A percentile compares a stretch with the other conserved stretches of the same genome.
phyloP scores from a whole-genome alignment of 2,329 filamentous ascomycete genomes.

The Chaetomium sp. region DNA sequence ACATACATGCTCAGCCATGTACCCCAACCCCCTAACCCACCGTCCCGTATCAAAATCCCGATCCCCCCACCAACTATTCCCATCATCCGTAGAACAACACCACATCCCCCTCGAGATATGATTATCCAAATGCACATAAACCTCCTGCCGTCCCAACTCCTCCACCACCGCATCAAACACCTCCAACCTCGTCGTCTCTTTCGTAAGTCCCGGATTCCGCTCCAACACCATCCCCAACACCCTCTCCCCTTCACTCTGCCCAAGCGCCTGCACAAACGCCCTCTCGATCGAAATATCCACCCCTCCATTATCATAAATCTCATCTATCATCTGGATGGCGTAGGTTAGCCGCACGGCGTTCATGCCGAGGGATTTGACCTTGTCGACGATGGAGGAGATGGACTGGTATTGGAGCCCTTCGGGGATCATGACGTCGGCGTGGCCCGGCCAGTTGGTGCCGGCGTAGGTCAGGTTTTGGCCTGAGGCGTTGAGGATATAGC shows the following conservation, averaged over 20 bases:
- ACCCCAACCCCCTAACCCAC: constrained; percentile 54
- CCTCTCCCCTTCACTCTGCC: constrained; percentile 45
- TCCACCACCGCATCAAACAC: constrained; percentile 57
- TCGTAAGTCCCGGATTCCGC: constrained; percentile 51
- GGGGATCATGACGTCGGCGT: constrained; percentile 56
- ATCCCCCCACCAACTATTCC: constrained; percentile 58
- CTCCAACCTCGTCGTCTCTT: constrained; percentile 47
- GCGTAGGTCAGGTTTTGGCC: constrained; percentile 43
- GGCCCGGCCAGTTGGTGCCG: constrained; percentile 57
- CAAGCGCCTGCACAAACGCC: constrained; percentile 41
- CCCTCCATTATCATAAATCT: constrained; percentile 45
- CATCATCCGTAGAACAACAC: constrained; percentile 50
- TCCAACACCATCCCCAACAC: constrained; percentile 46
- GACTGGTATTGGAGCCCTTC: constrained; percentile 59
- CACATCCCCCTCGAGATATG: constrained; percentile 53
- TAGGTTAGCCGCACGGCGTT: constrained; percentile 58
- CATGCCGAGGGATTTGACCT: constrained; percentile 54
- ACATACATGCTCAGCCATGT: constrained; percentile 54
- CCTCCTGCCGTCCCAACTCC: constrained; percentile 47
- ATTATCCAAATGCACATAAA: constrained; percentile 56
- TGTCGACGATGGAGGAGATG: constrained; percentile 45
- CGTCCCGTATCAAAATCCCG: constrained; percentile 50
- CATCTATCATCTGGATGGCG: constrained; percentile 58
- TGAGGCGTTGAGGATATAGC: constrained; percentile 37
- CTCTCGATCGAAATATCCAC: constrained; percentile 40